Percentiles rank a stretch among this genome's conserved stretches.
phyloP scores from a whole-genome alignment of 495 filamentous ascomycete genomes.

The Penicillium pancosmium region DNA sequence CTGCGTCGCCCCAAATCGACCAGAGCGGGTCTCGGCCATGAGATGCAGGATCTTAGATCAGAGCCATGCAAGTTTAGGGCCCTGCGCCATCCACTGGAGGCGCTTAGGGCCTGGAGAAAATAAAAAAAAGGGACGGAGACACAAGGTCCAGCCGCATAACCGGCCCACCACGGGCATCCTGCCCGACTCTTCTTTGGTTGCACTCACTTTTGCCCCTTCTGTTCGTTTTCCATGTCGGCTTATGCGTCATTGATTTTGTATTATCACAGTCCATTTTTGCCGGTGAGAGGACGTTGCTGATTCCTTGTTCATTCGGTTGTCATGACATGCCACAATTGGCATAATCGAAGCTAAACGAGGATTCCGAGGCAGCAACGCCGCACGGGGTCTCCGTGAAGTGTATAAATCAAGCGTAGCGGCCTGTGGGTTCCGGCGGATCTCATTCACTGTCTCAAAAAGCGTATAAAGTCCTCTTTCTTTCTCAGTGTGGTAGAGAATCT shows the following conservation, averaged over 20 bases:
- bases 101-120: constrained; percentile 17
- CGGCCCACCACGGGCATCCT: constrained; percentile 28
- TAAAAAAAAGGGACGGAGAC: constrained; percentile 7
- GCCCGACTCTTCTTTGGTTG: constrained; percentile 21
- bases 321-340: constrained; percentile 14
- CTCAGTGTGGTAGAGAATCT: neutral
- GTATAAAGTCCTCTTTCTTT: constrained; percentile 8
- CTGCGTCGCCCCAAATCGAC: constrained; percentile 20
- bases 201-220: constrained; percentile 15
- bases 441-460: constrained; percentile 16
- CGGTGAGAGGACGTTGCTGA: constrained; percentile 16
- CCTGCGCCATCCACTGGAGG: constrained; percentile 2
- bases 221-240: constrained; percentile 20
- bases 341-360: constrained; percentile 20
- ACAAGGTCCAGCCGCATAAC: constrained; percentile 23
- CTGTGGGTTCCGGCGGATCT: constrained; percentile 12
- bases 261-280: constrained; percentile 27
- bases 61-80: constrained; percentile 10
- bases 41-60: constrained; percentile 27
- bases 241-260: constrained; percentile 19
- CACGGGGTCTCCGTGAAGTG: constrained; percentile 13
- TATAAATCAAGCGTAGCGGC: constrained; percentile 25
- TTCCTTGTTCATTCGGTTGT: constrained; percentile 15
- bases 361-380: constrained; percentile 17
- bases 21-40: constrained; percentile 20